These are phyloP conservation scores for Sordariomycetes sp. DNA, from an alignment of 2,329 filamentous ascomycete species.

Conservation along the genomic window DNA sequence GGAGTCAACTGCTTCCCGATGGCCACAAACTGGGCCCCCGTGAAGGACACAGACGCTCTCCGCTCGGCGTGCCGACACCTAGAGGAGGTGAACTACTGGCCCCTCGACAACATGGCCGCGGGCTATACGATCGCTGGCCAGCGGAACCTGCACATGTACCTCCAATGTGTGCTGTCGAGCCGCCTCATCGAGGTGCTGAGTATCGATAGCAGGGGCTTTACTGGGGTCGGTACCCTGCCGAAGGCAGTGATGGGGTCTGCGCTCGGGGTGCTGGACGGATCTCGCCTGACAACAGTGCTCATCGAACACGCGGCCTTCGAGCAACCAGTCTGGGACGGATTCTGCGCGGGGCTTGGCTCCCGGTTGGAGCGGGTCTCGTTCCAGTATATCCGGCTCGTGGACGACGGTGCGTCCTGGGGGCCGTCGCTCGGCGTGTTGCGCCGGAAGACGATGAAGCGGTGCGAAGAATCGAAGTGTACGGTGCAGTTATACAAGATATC, in stretches of 20 bases:
- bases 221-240: neutral
- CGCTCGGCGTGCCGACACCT: neutral
- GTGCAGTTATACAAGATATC: neutral
- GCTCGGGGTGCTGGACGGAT: neutral
- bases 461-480: neutral
- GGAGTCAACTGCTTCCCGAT: neutral
- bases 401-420: too few species aligned
- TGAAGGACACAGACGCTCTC: neutral
- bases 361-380: neutral
- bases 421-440: neutral
- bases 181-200: neutral
- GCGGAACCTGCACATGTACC: neutral
- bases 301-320: neutral
- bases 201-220: neutral
- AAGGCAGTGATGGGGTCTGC: neutral
- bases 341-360: neutral
- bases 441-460: neutral
- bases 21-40: neutral
- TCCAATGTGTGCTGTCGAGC: neutral
- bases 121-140: neutral
- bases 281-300: neutral
- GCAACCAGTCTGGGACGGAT: neutral
- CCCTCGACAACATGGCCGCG: neutral
- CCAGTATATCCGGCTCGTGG: neutral
- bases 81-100: neutral